A percentile compares a stretch with the other conserved stretches of the same genome.
Conservation (phyloP, 306 rosid genomes). For the Betula pendula region DNA sequence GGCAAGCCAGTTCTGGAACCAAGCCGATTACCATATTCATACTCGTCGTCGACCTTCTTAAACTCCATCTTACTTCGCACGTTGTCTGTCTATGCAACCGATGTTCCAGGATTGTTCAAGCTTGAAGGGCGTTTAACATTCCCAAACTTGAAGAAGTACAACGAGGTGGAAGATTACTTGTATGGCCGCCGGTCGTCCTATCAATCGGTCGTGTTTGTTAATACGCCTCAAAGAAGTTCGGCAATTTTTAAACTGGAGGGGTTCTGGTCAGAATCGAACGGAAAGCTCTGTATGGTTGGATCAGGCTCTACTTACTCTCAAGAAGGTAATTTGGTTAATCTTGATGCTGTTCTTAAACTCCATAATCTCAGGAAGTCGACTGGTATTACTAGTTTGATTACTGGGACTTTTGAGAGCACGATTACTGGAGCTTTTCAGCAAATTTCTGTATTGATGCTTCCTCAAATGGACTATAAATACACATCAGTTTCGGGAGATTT, state of each 20-base stretch:
- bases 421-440: too few relatives aligned
- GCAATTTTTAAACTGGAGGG: constrained; percentile 39
- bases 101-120: constrained; percentile 32
- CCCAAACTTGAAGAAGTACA: neutral
- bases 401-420: constrained; percentile 63
- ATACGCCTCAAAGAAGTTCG: neutral
- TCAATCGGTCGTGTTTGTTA: too few relatives aligned
- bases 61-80: constrained; percentile 15
- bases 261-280: constrained; percentile 56
- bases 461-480: constrained; percentile 37
- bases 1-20: neutral
- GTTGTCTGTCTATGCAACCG: constrained; percentile 21
- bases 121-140: constrained; percentile 27
- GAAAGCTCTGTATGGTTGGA: constrained; percentile 59
- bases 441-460: constrained; percentile 47
- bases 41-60: neutral
- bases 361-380: constrained; percentile 39
- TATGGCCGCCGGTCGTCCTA: neutral
- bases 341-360: constrained; percentile 49
- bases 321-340: constrained; percentile 23
- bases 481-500: constrained; percentile 32
- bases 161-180: constrained; percentile 27
- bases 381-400: constrained; percentile 38
- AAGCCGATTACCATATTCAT: neutral
- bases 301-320: constrained; percentile 11